These are phyloP conservation scores for Starmerella lactis-condensi DNA, from an alignment of 805 yeast genomes.

Conservation along the genomic window DNA sequence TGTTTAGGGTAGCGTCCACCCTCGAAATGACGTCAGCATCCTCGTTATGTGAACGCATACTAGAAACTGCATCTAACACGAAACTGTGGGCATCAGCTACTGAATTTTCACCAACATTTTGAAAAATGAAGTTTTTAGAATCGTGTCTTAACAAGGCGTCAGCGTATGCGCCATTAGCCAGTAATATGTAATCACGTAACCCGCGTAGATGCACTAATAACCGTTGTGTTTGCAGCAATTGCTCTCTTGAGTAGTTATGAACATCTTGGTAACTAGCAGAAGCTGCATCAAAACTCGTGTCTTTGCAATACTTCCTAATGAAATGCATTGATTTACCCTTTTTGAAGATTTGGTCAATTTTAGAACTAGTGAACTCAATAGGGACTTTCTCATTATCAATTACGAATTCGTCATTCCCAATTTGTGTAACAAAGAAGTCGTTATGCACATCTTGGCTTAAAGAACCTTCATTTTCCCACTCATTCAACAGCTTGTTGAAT, in stretches of 20 bases:
- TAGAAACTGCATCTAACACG: too few relatives aligned
- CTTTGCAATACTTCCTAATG: conserved; percentile 45
- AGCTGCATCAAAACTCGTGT: conserved; percentile 37
- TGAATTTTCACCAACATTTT: conserved; percentile 1
- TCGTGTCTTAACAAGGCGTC: conserved; percentile 32
- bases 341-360: conserved; percentile 20
- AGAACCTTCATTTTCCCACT: conserved; percentile 58
- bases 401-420: conserved; percentile 9
- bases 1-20: too few relatives aligned
- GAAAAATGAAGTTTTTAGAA: conserved; percentile 4
- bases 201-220: conserved; percentile 39
- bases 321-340: conserved; percentile 59
- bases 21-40: too few relatives aligned
- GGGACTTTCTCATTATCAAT: conserved; percentile 23
- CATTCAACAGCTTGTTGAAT: conserved; percentile 37
- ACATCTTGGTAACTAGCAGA: conserved; percentile 48
- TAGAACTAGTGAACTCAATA: conserved; percentile 20
- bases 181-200: conserved; percentile 46
- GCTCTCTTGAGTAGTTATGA: conserved; percentile 31
- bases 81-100: too few relatives aligned
- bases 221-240: conserved; percentile 33
- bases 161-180: conserved; percentile 70
- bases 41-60: too few relatives aligned
- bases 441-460: conserved; percentile 30
- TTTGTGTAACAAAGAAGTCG: conserved; percentile 40